Conservation (phyloP, 1,284 basidiomycete genomes). For the Ustilago curta region DNA sequence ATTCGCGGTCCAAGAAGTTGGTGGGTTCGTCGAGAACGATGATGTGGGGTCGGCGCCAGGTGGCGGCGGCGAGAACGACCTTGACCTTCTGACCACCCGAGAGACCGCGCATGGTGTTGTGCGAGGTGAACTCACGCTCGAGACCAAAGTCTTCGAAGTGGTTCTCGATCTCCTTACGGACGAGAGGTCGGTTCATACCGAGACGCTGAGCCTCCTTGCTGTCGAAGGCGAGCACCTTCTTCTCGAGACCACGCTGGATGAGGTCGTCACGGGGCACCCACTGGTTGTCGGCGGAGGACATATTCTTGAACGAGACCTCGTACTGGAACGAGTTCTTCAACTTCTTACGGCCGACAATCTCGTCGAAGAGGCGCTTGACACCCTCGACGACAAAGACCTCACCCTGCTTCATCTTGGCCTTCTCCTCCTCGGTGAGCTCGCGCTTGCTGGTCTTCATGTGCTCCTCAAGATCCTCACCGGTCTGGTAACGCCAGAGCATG, state of each 20-base stretch:
- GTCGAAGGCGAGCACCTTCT: constrained; percentile 67
- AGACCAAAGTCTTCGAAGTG: constrained; percentile 70
- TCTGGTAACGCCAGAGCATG: constrained; percentile 70
- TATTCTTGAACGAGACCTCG: constrained; percentile 69
- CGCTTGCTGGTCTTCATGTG: constrained; percentile 65
- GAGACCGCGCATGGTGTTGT: constrained; percentile 70
- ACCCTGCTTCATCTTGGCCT: constrained; percentile 67
- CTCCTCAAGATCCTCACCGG: constrained; percentile 69
- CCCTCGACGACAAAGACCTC: constrained; percentile 67
- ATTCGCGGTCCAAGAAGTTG: constrained; percentile 70
- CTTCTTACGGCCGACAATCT: constrained; percentile 69
- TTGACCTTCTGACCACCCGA: constrained; percentile 70
- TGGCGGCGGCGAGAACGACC: constrained; percentile 69
- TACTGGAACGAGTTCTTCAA: constrained; percentile 70
- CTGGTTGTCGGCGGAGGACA: constrained; percentile 68
- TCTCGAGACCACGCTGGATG: constrained; percentile 66
- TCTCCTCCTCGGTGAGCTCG: constrained; percentile 60
- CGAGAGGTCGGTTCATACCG: constrained; percentile 68
- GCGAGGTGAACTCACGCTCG: constrained; percentile 69
- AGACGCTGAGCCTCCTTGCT: constrained; percentile 65
- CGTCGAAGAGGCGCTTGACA: constrained; percentile 69
- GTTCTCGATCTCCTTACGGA: constrained; percentile 69
- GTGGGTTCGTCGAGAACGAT: constrained; percentile 69
- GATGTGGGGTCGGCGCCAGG: constrained; percentile 69
- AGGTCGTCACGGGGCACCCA: constrained; percentile 68